phyloP scores from a whole-genome alignment of 257 asterid genomes.

The Haberlea rhodopensis region DNA sequence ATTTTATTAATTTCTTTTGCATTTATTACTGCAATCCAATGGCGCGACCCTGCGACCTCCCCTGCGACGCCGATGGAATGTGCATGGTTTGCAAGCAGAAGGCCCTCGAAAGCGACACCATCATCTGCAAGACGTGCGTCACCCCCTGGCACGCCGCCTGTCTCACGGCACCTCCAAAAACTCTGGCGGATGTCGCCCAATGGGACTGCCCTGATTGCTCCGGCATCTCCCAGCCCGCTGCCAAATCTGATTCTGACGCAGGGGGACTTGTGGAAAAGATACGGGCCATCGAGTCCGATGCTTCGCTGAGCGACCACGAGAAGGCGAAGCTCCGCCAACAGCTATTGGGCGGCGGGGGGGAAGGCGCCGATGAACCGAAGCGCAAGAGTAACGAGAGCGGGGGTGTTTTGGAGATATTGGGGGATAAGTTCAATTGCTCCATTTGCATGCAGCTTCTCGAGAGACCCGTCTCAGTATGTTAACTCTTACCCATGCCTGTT shows the following conservation, averaged over 20 bases:
- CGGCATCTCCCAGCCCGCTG: conserved; percentile 26
- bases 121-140: conserved; percentile 68
- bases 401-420: conserved; percentile 57
- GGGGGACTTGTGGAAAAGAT: conserved; percentile 58
- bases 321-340: conserved; percentile 82
- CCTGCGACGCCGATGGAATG: conserved; percentile 80
- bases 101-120: conserved; percentile 45
- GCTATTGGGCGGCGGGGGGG: conserved; percentile 45
- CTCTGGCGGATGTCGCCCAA: conserved; percentile 50
- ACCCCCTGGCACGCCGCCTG: conserved; percentile 86
- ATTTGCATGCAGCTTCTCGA: conserved; percentile 94
- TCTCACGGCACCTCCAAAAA: conserved; percentile 41
- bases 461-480: conserved; percentile 74
- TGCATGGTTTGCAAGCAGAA: conserved; percentile 74
- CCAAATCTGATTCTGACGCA: conserved; percentile 25
- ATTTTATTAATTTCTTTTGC: not conserved
- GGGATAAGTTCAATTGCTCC: conserved; percentile 72
- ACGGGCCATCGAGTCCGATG: conserved; percentile 66
- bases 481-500: not conserved
- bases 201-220: conserved; percentile 91
- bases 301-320: conserved; percentile 56
- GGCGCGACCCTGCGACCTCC: conserved; percentile 64
- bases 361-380: conserved; percentile 3
- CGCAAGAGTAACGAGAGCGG: conserved; percentile 27
- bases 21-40: conserved; percentile 32